A percentile compares a stretch with the other conserved stretches of the same genome.
Evolutionary conservation across 495 filamentous ascomycete genomes (phyloP).

Genomic region (Aspergillus bridgeri): DNA sequence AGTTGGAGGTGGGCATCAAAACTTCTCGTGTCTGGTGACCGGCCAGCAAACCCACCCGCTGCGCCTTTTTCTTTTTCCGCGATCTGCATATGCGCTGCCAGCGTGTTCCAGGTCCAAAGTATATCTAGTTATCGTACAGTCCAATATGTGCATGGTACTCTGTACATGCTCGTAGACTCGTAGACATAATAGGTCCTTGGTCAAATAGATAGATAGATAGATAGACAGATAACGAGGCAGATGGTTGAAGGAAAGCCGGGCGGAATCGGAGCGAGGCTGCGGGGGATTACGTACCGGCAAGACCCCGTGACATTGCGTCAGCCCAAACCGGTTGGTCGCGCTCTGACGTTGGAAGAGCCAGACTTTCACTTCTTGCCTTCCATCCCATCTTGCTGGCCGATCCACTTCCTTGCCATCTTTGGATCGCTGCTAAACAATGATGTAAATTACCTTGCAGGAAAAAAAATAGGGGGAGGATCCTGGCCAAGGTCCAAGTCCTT

Average conservation of each 20-base stretch:
- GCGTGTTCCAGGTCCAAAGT: too few relatives aligned
- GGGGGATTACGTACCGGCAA: background rate
- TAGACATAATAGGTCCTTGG: too few relatives aligned
- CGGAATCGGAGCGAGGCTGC: too few relatives aligned
- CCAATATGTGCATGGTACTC: too few relatives aligned
- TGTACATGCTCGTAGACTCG: too few relatives aligned
- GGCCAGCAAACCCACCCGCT: background rate
- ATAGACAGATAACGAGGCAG: too few relatives aligned
- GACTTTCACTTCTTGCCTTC: background rate
- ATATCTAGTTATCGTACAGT: too few relatives aligned
- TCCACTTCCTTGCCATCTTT: background rate
- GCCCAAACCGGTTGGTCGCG: background rate
- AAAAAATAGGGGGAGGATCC: background rate
- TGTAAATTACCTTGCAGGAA: background rate
- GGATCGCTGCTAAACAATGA: background rate
- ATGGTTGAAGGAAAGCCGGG: background rate
- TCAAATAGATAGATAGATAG: too few relatives aligned
- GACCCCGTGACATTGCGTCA: background rate
- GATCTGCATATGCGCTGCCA: too few relatives aligned
- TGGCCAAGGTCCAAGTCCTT: background rate
- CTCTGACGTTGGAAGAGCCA: background rate
- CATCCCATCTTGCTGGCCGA: background rate
- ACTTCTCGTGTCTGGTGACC: constrained; percentile 8
- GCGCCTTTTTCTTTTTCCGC: background rate
- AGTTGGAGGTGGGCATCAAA: background rate